Evolutionary conservation across 768 basidiomycete species (phyloP).

Genomic region (Krasilnikovozyma curviuscula): DNA sequence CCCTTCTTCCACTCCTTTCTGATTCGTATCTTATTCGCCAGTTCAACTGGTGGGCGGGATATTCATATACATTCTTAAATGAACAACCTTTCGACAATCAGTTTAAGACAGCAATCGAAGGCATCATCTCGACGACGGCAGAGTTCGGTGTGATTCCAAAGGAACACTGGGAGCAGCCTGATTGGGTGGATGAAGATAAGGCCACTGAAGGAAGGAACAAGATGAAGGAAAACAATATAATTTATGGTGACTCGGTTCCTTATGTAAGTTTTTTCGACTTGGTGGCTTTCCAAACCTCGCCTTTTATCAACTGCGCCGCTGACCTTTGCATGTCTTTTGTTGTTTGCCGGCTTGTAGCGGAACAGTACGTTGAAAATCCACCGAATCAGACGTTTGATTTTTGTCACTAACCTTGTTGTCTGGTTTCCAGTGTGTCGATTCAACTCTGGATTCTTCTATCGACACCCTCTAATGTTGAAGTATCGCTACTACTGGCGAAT

Average conservation of each 20-base stretch:
- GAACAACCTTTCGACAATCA: background rate
- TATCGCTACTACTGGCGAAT: constrained; percentile 10
- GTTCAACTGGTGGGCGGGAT: background rate
- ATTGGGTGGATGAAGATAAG: background rate
- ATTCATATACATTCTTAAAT: background rate
- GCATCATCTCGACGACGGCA: background rate
- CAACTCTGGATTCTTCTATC: constrained; percentile 11
- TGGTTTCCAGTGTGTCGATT: background rate
- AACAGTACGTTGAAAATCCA: no score
- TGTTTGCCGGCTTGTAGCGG: background rate
- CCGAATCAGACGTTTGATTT: no score
- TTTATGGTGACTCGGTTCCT: background rate
- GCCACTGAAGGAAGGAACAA: background rate
- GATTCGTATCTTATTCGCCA: no score
- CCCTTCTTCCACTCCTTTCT: background rate
- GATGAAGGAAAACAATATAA: background rate
- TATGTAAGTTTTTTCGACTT: background rate
- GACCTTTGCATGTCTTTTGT: background rate
- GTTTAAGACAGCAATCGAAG: background rate
- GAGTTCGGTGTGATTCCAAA: background rate
- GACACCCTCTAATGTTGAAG: constrained; percentile 6
- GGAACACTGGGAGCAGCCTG: background rate
- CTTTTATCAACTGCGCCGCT: background rate
- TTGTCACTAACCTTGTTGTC: background rate
- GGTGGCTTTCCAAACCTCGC: background rate